Evolutionary conservation across 371 early-diverging fungal genomes (phyloP).

Genomic region (Apophysomyces trapeziformis): DNA sequence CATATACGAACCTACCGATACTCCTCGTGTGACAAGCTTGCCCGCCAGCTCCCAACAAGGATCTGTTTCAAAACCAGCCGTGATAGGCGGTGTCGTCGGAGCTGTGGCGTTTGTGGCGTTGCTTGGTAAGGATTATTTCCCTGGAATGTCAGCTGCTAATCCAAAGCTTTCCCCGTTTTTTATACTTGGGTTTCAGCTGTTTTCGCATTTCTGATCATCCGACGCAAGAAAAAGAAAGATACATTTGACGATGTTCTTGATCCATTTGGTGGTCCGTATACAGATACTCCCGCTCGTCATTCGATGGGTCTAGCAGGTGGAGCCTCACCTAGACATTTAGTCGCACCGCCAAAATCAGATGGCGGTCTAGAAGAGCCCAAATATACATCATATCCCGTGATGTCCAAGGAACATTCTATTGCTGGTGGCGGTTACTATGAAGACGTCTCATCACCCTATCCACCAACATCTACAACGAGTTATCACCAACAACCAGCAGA

Average conservation of each 20-base stretch:
- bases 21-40: neutral
- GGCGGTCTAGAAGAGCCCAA: neutral
- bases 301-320: conserved; percentile 1
- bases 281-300: neutral
- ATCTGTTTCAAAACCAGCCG: conserved; percentile 49
- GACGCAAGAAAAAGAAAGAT: neutral
- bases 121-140: conserved; percentile 30
- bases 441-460: conserved; percentile 2
- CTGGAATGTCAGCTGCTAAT: neutral
- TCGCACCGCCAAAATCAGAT: neutral
- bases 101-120: conserved; percentile 60
- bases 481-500: neutral
- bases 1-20: neutral
- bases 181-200: conserved; percentile 12
- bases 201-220: conserved; percentile 20
- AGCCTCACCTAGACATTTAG: conserved; percentile 1
- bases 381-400: neutral
- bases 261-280: conserved; percentile 3
- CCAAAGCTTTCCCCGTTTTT: neutral
- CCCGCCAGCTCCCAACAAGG: conserved; percentile 82
- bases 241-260: conserved; percentile 1
- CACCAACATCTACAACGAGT: conserved; percentile 1
- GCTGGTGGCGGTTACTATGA: conserved; percentile 4
- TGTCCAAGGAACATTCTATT: neutral
- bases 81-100: conserved; percentile 84